Base-by-base conservation (phyloP, 208 protist genomes). In the Leishmania tropica region DNA sequence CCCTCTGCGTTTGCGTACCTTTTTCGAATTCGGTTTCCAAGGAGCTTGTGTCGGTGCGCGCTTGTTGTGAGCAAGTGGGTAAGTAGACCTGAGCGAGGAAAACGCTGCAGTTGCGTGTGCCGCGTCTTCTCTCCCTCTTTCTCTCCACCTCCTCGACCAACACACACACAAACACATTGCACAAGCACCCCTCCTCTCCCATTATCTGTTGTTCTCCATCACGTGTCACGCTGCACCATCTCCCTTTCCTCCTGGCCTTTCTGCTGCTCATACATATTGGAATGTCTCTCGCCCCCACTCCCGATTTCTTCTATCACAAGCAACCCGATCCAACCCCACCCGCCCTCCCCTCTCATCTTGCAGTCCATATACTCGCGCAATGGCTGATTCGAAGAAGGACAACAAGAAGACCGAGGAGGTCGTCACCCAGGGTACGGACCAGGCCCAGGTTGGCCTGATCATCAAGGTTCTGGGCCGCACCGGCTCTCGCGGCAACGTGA, bases 401-500 rank as follows among this genome's bases (percentile, higher is more conserved):
- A 95, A 87, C 84, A 97, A 97, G 92, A 90, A 89, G 87, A 81
- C 72, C 84, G 95, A 96, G 84, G 95, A 98, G 85, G 91, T 90
- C 74, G 91, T 89, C 28, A 89, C 89, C 78, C 81, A 90, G 83
- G 87, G 85, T 81, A 85, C 81, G 48, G 93, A 97, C 85, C 87
- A 97, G 85, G 94, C 93, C 35, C 97, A 98, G 86, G 91, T 99
- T 80, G 99, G 98, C 48, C 84, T 98, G 71, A 99, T 99, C 85
- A 99, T 96, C 71, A 99, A 99, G 90, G 93, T 99, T 73, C 92
- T 99, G 77, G 99, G 99, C 90, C 94, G 99, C 88, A 99, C 99
- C 56, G 99, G 99, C 86, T 99, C 99, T 75, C 98, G 99, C 84
- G 99, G 99, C 94, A 99, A 99, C 87, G 98, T 99, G 85, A 99